phyloP scores from a whole-genome alignment of 2,329 filamentous ascomycete species.

The Ramichloridium luteum region DNA sequence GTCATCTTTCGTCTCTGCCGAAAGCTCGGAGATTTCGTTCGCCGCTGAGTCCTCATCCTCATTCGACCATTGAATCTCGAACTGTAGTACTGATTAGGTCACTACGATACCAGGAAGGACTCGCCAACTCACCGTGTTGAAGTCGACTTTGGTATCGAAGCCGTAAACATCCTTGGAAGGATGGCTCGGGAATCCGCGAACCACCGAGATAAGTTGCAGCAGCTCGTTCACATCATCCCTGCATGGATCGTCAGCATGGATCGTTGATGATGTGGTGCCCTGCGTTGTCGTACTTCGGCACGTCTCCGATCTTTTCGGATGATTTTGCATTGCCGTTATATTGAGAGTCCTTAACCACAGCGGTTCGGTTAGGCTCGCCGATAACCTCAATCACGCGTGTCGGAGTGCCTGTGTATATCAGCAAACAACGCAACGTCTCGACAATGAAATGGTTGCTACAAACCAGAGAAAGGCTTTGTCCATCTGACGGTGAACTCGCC shows the following conservation, averaged over 20 bases:
- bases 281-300: constrained; percentile 20
- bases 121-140: constrained; percentile 27
- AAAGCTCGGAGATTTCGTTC: constrained; percentile 23
- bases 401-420: constrained; percentile 18
- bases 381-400: constrained; percentile 28
- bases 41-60: constrained; percentile 27
- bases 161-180: constrained; percentile 30
- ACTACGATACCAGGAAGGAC: too few species aligned
- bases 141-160: constrained; percentile 27
- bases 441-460: not conserved
- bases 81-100: too few species aligned
- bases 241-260: constrained; percentile 3
- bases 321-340: constrained; percentile 23
- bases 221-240: constrained; percentile 33
- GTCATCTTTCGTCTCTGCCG: constrained; percentile 31
- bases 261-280: not conserved
- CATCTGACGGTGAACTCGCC: constrained; percentile 25
- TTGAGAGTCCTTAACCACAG: constrained; percentile 23
- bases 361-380: constrained; percentile 30
- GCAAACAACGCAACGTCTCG: constrained; percentile 7
- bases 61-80: constrained; percentile 33
- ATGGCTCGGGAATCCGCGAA: constrained; percentile 31
- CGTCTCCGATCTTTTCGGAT: constrained; percentile 28
- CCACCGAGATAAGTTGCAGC: constrained; percentile 25
- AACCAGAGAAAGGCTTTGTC: constrained; percentile 24